Evolutionary conservation across 192 early-diverging fungal genomes (phyloP), one percentile per base, ranked within the genome.

Genomic region (Coemansia umbellata): DNA sequence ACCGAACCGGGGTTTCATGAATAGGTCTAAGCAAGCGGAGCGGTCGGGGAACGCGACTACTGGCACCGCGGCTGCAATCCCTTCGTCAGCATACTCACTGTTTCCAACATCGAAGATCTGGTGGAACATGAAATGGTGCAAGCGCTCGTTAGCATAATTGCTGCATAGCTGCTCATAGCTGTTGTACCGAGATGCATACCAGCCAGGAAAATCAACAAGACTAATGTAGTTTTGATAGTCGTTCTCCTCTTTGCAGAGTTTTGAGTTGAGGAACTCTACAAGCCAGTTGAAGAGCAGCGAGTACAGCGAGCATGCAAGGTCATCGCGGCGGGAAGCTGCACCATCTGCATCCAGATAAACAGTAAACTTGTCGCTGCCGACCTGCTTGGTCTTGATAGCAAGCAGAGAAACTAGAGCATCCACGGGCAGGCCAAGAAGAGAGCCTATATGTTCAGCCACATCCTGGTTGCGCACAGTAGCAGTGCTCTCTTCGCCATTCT

Each of bases 71-170:
- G 57, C 55, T 39, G 52, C 41, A 26, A 87, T 61, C 21, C 82
- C 86, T 39, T 91, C 90, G 26, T 58, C 45, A 0, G 66, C 74
- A 51, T 84, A 85, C 31, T 87, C 82, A 22, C 75, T 60, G 26
- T 65, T 77, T 45, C 82, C 82, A 3, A 76, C 66, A 58, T 92
- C 91, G 50, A 92, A 87, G 39, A 90, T 62, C 36, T 85, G 80
- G 31, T 84, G 79, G 35, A 83, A 71, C 51, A 84, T 65, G 53
- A 91, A 91, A 51, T 84, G 79, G 53, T 92, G 86, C 10, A 95
- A 69, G 45, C 92, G 83, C 71, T 95, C 93, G 70, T 90, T 93
- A 47, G 91, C 85, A 60, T 86, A 92, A 72, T 93, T 93, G 82
- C 60, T 86, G 82, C 71, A 93, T 66, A 60, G 78, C 65, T 73